Percentiles rank a stretch among this genome's conserved stretches.
These are phyloP conservation scores for Choricystis sp. DNA, from an alignment of 139 green algal genomes.

Conservation along the genomic window DNA sequence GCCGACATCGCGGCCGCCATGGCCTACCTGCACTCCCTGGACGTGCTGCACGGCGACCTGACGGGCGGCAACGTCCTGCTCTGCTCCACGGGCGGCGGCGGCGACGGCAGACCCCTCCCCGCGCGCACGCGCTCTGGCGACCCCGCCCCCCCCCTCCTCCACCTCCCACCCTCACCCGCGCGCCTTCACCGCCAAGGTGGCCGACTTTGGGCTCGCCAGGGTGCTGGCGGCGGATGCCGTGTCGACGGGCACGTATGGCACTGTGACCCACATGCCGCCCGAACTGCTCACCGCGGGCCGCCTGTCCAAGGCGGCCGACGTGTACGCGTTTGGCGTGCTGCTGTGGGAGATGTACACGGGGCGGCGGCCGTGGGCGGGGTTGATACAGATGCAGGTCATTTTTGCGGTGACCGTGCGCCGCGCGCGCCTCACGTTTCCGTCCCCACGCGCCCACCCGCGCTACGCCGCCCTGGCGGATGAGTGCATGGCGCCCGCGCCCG, in stretches of 20 bases:
- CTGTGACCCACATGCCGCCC: constrained; percentile 46
- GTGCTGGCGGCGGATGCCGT: constrained; percentile 14
- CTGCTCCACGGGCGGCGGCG: constrained; percentile 19
- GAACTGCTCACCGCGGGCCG: constrained; percentile 37
- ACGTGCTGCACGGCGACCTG: constrained; percentile 48
- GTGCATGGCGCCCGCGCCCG: not conserved
- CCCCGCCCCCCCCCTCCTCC: not conserved
- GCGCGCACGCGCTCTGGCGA: constrained; percentile 20
- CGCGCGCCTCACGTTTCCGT: constrained; percentile 10
- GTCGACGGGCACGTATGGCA: constrained; percentile 19
- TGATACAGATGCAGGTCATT: constrained; percentile 36
- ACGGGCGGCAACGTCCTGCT: constrained; percentile 38
- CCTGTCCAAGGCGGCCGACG: constrained; percentile 14
- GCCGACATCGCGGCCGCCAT: constrained; percentile 34
- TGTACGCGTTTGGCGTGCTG: constrained; percentile 28
- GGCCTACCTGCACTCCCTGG: constrained; percentile 36
- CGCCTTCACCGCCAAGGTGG: constrained; percentile 36
- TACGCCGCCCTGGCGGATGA: not conserved
- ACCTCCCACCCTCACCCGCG: constrained; percentile 7
- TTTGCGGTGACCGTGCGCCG: constrained; percentile 22
- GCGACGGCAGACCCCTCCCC: constrained; percentile 58
- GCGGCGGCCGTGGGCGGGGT: constrained; percentile 26
- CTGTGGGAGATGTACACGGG: constrained; percentile 43
- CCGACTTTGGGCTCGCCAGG: constrained; percentile 49
- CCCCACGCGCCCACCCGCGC: not conserved